Evolutionary conservation across 164 flowering plant species (phyloP), one percentile per base, ranked within the genome.

Genomic region (Magnolia changhungtana): DNA sequence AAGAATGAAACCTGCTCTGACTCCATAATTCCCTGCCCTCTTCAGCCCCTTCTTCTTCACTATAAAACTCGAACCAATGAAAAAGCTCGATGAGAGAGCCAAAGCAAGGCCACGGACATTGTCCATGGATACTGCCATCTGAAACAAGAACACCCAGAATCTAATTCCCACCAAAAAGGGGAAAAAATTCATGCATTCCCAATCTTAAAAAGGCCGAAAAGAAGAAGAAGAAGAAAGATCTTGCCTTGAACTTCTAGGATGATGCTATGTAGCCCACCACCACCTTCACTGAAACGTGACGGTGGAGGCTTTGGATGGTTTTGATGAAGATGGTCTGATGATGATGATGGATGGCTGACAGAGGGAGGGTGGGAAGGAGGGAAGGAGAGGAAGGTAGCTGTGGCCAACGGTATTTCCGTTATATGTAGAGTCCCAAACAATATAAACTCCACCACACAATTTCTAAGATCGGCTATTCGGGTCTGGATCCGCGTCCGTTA

Each of bases 31-130:
- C 19, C 94, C 93, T 18, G 98, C 89, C 75, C 81, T 91, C 5
- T 75, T 87, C 0, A 94, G 87, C 10, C 97, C 98, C 67, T 89
- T 91, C 78, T 94, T 94, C 91, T 92, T 94, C 50, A 92, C 81
- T 68, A 94, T 94, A 74, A 92, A 94, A 83, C 98, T 92, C 2
- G 95, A 84, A 6, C 97, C 98, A 23, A 94, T 94, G 66, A 94
- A 94, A 63, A 91, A 23, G 80, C 98, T 94, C 4, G 98, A 94
- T 5, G 98, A 88, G 50, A 92, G 64, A 2, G 98, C 98, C 82
- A 94, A 75, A 31, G 85, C 67, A 61, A 94, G 84, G 31, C 97
- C 97, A 13, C 49, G 71, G 6, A 18, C 50, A 37, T 68, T 68
- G 50, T 68, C 71, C 14, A 21, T 10, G 24, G 49, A 29, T 11